These are phyloP conservation scores for Neodidymelliopsis sp. DNA, from an alignment of 2,329 filamentous ascomycete genomes.

Conservation along the genomic window DNA sequence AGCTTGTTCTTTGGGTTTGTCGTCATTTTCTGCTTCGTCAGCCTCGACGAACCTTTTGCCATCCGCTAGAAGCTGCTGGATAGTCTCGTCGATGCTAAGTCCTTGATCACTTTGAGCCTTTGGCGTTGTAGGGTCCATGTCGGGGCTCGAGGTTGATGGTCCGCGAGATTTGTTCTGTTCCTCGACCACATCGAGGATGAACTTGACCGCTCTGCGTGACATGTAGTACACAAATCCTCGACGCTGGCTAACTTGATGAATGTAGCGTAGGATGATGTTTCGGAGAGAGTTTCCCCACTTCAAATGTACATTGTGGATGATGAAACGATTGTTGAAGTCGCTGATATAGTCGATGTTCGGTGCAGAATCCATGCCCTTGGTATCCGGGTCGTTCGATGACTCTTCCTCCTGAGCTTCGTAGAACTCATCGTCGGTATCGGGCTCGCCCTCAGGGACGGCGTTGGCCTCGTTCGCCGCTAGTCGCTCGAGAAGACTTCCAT, in stretches of 20 bases:
- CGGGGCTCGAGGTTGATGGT: conserved; percentile 36
- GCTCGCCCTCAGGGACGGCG: conserved; percentile 52
- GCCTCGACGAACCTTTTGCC: conserved; percentile 82
- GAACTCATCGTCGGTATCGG: conserved; percentile 54
- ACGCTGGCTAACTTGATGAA: conserved; percentile 94
- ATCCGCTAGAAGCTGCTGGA: conserved; percentile 84
- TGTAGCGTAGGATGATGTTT: conserved; percentile 96
- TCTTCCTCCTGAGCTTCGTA: conserved; percentile 63
- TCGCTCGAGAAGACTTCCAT: conserved; percentile 64
- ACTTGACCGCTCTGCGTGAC: conserved; percentile 93
- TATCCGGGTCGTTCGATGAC: conserved; percentile 55
- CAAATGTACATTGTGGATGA: conserved; percentile 95
- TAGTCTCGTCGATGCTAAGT: conserved; percentile 79
- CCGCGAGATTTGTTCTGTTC: conserved; percentile 77
- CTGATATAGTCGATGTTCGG: conserved; percentile 83
- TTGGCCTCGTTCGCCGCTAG: conserved; percentile 65
- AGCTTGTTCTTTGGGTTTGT: conserved; percentile 22
- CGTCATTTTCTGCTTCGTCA: conserved; percentile 60
- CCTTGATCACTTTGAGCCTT: conserved; percentile 61
- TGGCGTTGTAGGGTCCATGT: conserved; percentile 40
- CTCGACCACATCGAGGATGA: conserved; percentile 96
- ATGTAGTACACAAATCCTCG: conserved; percentile 98
- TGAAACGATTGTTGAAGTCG: conserved; percentile 98
- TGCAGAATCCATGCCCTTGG: conserved; percentile 67
- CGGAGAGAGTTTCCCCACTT: conserved; percentile 98